Evolutionary conservation across 495 filamentous ascomycete species (phyloP).

Genomic region (Extremus antarcticus): DNA sequence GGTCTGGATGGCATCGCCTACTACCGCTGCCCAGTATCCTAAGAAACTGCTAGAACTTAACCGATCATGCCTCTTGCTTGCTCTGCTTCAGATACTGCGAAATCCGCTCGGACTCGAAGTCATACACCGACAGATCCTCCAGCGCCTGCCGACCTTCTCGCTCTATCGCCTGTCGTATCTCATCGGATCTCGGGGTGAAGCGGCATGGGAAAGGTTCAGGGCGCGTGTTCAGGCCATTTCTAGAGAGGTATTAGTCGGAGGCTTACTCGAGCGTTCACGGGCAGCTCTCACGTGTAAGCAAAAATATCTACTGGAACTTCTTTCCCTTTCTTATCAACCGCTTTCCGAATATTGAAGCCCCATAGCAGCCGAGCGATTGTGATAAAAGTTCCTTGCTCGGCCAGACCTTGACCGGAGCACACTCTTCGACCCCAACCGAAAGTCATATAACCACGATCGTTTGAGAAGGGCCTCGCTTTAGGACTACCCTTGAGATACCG

Average conservation of each 20-base stretch:
- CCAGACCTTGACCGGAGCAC: constrained; percentile 33
- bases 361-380: constrained; percentile 28
- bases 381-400: constrained; percentile 35
- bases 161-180: constrained; percentile 42
- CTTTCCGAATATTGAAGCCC: constrained; percentile 35
- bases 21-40: no score
- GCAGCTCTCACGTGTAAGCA: constrained; percentile 32
- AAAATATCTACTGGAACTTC: constrained; percentile 41
- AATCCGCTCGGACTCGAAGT: constrained; percentile 42
- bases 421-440: constrained; percentile 42
- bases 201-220: constrained; percentile 31
- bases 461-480: constrained; percentile 42
- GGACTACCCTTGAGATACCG: constrained; percentile 26
- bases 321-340: constrained; percentile 36
- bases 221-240: constrained; percentile 34
- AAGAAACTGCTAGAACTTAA: no score
- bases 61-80: constrained; percentile 5
- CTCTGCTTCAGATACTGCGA: constrained; percentile 6
- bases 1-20: no score
- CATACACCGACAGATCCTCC: constrained; percentile 41
- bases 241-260: constrained; percentile 13
- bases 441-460: constrained; percentile 52
- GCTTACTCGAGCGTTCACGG: background rate
- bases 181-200: constrained; percentile 33
- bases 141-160: constrained; percentile 44